These are phyloP conservation scores for Cryomyces minteri DNA, from an alignment of 495 filamentous ascomycete species.

Conservation along the genomic window DNA sequence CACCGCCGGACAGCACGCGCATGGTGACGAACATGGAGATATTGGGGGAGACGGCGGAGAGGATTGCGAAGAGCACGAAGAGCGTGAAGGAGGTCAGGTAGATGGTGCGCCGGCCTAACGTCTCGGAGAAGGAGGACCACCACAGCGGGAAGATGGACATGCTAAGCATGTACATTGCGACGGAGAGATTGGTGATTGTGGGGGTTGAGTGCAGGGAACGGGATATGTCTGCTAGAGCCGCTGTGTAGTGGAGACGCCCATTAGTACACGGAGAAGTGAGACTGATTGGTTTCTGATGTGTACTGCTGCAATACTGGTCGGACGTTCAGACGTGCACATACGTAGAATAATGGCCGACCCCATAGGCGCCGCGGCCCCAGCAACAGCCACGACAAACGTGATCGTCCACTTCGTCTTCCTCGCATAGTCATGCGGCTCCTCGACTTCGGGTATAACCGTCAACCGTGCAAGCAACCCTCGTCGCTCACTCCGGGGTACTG, in stretches of 20 bases:
- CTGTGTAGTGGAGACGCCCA: constrained; percentile 20
- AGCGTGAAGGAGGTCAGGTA: constrained; percentile 69
- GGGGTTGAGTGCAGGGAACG: constrained; percentile 41
- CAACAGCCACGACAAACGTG: constrained; percentile 59
- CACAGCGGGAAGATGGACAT: constrained; percentile 88
- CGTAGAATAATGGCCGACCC: constrained; percentile 74
- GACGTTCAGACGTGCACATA: constrained; percentile 22
- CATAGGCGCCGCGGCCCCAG: constrained; percentile 61
- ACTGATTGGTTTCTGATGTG: neutral
- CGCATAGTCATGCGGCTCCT: constrained; percentile 53
- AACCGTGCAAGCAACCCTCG: constrained; percentile 59
- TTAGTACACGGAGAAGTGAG: neutral
- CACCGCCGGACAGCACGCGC: constrained; percentile 65
- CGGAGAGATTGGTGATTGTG: constrained; percentile 65
- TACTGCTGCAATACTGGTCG: too few species aligned
- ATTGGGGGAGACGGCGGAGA: constrained; percentile 42
- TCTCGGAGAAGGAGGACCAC: constrained; percentile 88
- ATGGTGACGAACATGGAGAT: constrained; percentile 79
- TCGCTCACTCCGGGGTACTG: constrained; percentile 47
- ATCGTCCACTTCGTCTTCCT: constrained; percentile 68
- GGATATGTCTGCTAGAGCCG: constrained; percentile 53
- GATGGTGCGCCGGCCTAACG: constrained; percentile 63
- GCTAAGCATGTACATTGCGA: constrained; percentile 74
- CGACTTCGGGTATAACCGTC: constrained; percentile 66
- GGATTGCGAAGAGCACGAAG: constrained; percentile 58